Evolutionary conservation across 108 stramenopile genomes (phyloP).

Genomic region (Fistulifera solaris): DNA sequence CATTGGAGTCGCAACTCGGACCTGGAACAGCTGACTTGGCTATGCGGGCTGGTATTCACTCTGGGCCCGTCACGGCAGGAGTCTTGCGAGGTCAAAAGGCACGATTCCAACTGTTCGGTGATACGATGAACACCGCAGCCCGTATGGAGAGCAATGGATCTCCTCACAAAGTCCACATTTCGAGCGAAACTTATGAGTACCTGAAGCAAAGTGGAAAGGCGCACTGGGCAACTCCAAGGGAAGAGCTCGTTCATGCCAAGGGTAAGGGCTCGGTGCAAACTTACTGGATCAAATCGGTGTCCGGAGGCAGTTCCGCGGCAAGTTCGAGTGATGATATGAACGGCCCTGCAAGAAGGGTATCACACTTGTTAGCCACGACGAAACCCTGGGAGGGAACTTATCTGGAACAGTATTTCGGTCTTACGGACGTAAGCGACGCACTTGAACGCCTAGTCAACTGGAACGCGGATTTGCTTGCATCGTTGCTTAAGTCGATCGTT

Average conservation of each 20-base stretch:
- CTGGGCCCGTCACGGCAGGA: slow-evolving; percentile 40
- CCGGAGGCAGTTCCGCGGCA: neutral
- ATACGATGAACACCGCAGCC: slow-evolving; percentile 38
- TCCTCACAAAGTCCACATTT: slow-evolving; percentile 23
- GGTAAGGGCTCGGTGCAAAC: slow-evolving; percentile 50
- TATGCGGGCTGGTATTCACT: slow-evolving; percentile 41
- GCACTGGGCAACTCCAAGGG: slow-evolving; percentile 23
- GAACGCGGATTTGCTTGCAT: slow-evolving; percentile 2
- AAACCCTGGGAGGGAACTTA: neutral
- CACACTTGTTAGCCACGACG: neutral
- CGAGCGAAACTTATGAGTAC: slow-evolving; percentile 26
- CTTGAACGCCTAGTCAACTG: slow-evolving; percentile 22
- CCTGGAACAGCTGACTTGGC: slow-evolving; percentile 18
- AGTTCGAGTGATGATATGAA: neutral
- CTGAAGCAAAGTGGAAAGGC: slow-evolving; percentile 16
- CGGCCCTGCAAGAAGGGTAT: no score
- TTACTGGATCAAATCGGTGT: slow-evolving; percentile 26
- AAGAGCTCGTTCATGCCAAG: slow-evolving; percentile 25
- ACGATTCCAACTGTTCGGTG: slow-evolving; percentile 35
- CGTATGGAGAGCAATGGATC: slow-evolving; percentile 37
- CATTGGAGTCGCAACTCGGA: slow-evolving; percentile 12
- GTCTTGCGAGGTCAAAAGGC: slow-evolving; percentile 16
- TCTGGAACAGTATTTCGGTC: neutral
- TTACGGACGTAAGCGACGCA: slow-evolving; percentile 3
- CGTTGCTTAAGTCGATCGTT: slow-evolving; percentile 4